phyloP scores from a whole-genome alignment of 768 basidiomycete species.

The Mycena crocata region DNA sequence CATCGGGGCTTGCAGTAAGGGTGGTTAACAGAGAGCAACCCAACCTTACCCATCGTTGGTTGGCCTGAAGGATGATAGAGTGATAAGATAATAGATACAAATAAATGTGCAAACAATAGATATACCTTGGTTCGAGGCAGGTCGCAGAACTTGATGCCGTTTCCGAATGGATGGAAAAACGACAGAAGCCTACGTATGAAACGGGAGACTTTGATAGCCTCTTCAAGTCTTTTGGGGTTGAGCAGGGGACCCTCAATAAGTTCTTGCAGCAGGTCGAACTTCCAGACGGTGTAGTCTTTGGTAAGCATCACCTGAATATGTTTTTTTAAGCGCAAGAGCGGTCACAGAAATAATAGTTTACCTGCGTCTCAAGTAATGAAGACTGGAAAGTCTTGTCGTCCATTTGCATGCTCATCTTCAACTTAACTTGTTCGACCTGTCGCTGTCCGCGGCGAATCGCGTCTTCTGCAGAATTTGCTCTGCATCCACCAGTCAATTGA shows the following conservation, averaged over 20 bases:
- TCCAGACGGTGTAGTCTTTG: slow-evolving; percentile 94
- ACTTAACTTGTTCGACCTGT: slow-evolving; percentile 89
- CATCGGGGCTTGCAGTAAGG: slow-evolving; percentile 85
- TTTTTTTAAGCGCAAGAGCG: slow-evolving; percentile 14
- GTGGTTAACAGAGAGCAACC: slow-evolving; percentile 88
- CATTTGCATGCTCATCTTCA: slow-evolving; percentile 93
- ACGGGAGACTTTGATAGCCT: slow-evolving; percentile 90
- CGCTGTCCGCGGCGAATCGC: slow-evolving; percentile 88
- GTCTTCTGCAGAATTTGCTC: slow-evolving; percentile 88
- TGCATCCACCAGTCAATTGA: slow-evolving; percentile 35
- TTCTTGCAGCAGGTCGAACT: slow-evolving; percentile 88
- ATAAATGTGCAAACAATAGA: slow-evolving; percentile 13
- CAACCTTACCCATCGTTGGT: slow-evolving; percentile 86
- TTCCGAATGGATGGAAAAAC: slow-evolving; percentile 92
- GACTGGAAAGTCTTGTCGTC: slow-evolving; percentile 94
- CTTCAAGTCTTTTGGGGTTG: slow-evolving; percentile 93
- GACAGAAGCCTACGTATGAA: slow-evolving; percentile 92
- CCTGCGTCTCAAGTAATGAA: slow-evolving; percentile 87
- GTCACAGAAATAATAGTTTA: slow-evolving; percentile 42
- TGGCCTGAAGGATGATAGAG: slow-evolving; percentile 60
- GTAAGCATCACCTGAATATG: slow-evolving; percentile 79
- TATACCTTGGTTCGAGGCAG: slow-evolving; percentile 74
- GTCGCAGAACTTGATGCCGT: slow-evolving; percentile 80
- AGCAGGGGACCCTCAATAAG: slow-evolving; percentile 92
- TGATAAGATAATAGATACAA: background rate